Evolutionary conservation across 495 filamentous ascomycete genomes (phyloP).

Genomic region (Aeminium ludgeri): DNA sequence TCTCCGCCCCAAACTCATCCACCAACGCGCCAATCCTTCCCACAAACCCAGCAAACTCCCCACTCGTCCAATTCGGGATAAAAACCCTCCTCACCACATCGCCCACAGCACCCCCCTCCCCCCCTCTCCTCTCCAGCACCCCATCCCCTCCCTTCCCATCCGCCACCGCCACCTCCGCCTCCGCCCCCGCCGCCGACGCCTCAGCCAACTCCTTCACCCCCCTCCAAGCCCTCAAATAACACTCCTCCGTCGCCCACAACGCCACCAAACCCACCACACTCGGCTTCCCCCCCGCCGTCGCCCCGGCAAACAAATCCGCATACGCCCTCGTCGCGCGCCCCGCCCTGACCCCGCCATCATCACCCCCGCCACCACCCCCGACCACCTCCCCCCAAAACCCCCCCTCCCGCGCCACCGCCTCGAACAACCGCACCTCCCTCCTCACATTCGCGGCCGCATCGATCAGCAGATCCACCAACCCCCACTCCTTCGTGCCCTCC

Average conservation of each 20-base stretch:
- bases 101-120: no score
- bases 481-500: slow-evolving; percentile 9
- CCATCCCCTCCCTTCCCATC: background rate
- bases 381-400: slow-evolving; percentile 13
- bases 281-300: slow-evolving; percentile 6
- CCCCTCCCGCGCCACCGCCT: slow-evolving; percentile 9
- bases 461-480: slow-evolving; percentile 9
- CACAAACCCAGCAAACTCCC: slow-evolving; percentile 14
- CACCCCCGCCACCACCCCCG: no score
- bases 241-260: slow-evolving; percentile 15
- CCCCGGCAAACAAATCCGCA: slow-evolving; percentile 14
- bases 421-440: slow-evolving; percentile 9
- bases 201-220: no score
- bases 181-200: no score
- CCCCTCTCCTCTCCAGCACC: no score
- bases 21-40: slow-evolving; percentile 10
- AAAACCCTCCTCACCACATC: slow-evolving; percentile 15
- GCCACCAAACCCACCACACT: slow-evolving; percentile 10
- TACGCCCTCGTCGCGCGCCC: slow-evolving; percentile 12
- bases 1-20: slow-evolving; percentile 8
- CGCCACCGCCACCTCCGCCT: slow-evolving; percentile 9
- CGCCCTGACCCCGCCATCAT: slow-evolving; percentile 2
- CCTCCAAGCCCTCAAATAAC: slow-evolving; percentile 13
- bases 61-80: slow-evolving; percentile 13
- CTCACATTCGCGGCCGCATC: slow-evolving; percentile 10